A percentile compares a stretch with the other conserved stretches of the same genome.
Conservation (phyloP, 192 early-diverging fungal species). For the Backusella australiensis region DNA sequence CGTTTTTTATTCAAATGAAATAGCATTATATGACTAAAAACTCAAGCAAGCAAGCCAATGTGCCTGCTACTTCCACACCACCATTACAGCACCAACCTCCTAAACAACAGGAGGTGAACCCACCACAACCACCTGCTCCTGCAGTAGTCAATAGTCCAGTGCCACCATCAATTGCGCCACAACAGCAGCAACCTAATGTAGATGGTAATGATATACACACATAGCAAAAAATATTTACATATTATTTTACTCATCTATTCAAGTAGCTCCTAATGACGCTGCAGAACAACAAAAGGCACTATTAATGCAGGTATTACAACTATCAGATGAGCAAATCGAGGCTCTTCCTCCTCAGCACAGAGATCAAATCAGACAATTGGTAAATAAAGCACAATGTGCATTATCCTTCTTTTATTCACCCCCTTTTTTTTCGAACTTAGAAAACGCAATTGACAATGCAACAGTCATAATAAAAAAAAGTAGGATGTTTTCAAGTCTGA, state of each 20-base stretch:
- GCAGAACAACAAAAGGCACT: slow-evolving; percentile 69
- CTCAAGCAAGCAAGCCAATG: background rate
- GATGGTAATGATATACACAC: background rate
- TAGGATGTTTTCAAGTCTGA: background rate
- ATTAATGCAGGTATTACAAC: slow-evolving; percentile 75
- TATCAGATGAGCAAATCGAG: slow-evolving; percentile 80
- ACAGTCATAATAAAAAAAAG: background rate
- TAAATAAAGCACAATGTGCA: background rate
- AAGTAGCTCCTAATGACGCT: slow-evolving; percentile 24
- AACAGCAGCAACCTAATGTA: background rate
- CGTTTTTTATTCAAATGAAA: background rate
- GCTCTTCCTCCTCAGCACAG: slow-evolving; percentile 78
- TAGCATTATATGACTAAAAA: slow-evolving; percentile 19
- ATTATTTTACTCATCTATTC: background rate
- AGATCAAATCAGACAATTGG: slow-evolving; percentile 67
- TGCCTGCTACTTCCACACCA: background rate
- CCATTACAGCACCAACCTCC: background rate
- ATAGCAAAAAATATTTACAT: background rate
- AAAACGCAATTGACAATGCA: slow-evolving; percentile 25
- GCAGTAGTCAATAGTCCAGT: background rate
- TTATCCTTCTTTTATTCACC: background rate
- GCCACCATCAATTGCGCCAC: background rate
- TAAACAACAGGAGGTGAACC: background rate
- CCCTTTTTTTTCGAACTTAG: background rate
- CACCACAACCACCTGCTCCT: background rate